These are phyloP conservation scores for Liquidambar formosana DNA, from an alignment of 164 flowering plant species.

Conservation along the genomic window DNA sequence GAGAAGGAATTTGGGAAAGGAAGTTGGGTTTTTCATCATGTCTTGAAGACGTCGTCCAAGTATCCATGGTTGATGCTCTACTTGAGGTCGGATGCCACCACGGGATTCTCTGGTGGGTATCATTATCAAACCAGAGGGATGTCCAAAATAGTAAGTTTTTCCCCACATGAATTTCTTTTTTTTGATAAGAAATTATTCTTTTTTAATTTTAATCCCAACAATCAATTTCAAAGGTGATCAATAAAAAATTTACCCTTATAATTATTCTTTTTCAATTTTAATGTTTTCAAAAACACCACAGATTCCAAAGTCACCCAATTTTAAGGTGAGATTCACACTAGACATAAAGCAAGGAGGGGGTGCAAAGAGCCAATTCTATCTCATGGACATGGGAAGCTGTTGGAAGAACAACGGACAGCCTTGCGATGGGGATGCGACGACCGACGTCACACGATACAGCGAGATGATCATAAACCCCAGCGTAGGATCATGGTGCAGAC, in stretches of 20 bases:
- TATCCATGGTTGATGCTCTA: slow-evolving; percentile 85
- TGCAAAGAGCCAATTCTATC: slow-evolving; percentile 74
- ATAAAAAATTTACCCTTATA: no score
- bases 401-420: slow-evolving; percentile 80
- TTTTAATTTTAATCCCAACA: no score
- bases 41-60: slow-evolving; percentile 55
- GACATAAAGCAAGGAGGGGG: slow-evolving; percentile 78
- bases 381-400: slow-evolving; percentile 77
- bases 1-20: slow-evolving; percentile 60
- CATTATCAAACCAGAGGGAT: slow-evolving; percentile 64
- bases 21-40: slow-evolving; percentile 66
- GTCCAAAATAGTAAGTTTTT: slow-evolving; percentile 53
- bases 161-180: no score
- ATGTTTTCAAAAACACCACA: neutral
- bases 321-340: slow-evolving; percentile 59
- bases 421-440: slow-evolving; percentile 57
- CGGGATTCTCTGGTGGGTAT: slow-evolving; percentile 73
- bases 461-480: slow-evolving; percentile 74
- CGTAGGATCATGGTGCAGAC: slow-evolving; percentile 45
- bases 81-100: slow-evolving; percentile 61
- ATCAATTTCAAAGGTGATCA: no score
- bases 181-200: no score
- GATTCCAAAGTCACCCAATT: slow-evolving; percentile 61
- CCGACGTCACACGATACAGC: slow-evolving; percentile 65
- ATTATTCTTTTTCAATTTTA: no score